phyloP scores from a whole-genome alignment of 768 basidiomycete species.

The Suillus placidus region DNA sequence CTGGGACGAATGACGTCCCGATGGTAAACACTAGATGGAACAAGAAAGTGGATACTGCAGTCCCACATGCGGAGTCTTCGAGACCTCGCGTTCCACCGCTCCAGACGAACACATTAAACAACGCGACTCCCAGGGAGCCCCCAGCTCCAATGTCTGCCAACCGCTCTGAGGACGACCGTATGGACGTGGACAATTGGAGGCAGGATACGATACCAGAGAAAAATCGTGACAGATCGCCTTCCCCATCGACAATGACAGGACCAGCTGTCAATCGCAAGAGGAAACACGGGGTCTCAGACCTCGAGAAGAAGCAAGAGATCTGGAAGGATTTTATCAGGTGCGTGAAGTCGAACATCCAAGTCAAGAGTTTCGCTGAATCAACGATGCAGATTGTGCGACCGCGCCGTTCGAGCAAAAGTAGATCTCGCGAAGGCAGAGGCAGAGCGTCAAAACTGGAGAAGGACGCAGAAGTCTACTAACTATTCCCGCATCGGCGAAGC shows the following conservation, averaged over 20 bases:
- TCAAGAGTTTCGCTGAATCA: not conserved
- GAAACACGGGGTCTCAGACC: slow-evolving; percentile 21
- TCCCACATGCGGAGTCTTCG: not conserved
- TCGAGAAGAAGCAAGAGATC: slow-evolving; percentile 25
- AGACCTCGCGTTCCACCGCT: not conserved
- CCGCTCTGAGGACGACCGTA: not conserved
- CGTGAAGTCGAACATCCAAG: slow-evolving; percentile 9
- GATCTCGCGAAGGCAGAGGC: slow-evolving; percentile 31
- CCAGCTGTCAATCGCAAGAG: slow-evolving; percentile 27
- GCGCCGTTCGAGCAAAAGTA: slow-evolving; percentile 30
- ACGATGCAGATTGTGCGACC: slow-evolving; percentile 30
- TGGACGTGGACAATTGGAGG: not conserved
- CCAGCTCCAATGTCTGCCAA: not conserved
- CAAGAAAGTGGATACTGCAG: slow-evolving; percentile 8
- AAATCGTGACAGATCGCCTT: not conserved
- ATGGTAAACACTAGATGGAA: slow-evolving; percentile 20
- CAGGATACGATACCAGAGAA: not conserved
- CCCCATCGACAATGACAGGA: slow-evolving; percentile 7
- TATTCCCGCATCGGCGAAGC: slow-evolving; percentile 34
- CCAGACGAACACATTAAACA: not conserved
- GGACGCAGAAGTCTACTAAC: slow-evolving; percentile 32
- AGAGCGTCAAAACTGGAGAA: slow-evolving; percentile 32
- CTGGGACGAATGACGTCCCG: slow-evolving; percentile 30
- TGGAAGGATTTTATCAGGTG: slow-evolving; percentile 36
- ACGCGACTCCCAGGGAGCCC: not conserved